Conservation (phyloP, 2,329 filamentous ascomycete genomes). For the Claviceps quebecensis region DNA sequence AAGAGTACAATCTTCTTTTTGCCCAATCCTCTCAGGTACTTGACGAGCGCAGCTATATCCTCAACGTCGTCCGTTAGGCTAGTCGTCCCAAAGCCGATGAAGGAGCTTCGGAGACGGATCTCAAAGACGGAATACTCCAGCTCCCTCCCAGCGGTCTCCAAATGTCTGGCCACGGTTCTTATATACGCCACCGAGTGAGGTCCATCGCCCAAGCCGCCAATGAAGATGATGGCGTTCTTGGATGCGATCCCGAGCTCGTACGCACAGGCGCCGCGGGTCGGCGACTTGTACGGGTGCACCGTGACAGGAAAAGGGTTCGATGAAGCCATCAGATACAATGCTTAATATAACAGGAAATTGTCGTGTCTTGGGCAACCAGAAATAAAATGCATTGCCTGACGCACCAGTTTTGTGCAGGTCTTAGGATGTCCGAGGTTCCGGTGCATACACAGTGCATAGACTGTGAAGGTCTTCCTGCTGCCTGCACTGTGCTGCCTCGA, state of each 20-base stretch:
- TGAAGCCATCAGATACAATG: conserved; percentile 9
- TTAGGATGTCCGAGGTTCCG: background rate
- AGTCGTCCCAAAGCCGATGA: conserved; percentile 35
- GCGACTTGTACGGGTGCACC: conserved; percentile 32
- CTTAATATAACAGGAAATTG: background rate
- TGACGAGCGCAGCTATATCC: conserved; percentile 38
- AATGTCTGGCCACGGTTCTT: conserved; percentile 28
- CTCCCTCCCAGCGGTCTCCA: conserved; percentile 21
- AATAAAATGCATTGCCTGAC: too few relatives aligned
- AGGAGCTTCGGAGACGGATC: conserved; percentile 40
- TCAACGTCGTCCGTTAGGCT: conserved; percentile 37
- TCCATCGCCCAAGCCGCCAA: conserved; percentile 58
- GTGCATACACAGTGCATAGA: background rate
- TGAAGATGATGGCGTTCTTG: conserved; percentile 50
- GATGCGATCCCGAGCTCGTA: conserved; percentile 31
- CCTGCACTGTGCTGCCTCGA: background rate
- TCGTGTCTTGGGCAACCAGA: background rate
- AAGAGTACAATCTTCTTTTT: conserved; percentile 39
- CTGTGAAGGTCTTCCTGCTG: too few relatives aligned
- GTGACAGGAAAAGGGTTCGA: conserved; percentile 26
- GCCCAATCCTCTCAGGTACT: conserved; percentile 36
- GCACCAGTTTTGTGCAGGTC: background rate
- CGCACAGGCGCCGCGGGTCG: conserved; percentile 25
- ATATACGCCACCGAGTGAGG: conserved; percentile 50
- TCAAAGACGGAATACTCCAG: conserved; percentile 42